Conservation (phyloP, 768 basidiomycete species). For the Rhodotorula graminis region DNA sequence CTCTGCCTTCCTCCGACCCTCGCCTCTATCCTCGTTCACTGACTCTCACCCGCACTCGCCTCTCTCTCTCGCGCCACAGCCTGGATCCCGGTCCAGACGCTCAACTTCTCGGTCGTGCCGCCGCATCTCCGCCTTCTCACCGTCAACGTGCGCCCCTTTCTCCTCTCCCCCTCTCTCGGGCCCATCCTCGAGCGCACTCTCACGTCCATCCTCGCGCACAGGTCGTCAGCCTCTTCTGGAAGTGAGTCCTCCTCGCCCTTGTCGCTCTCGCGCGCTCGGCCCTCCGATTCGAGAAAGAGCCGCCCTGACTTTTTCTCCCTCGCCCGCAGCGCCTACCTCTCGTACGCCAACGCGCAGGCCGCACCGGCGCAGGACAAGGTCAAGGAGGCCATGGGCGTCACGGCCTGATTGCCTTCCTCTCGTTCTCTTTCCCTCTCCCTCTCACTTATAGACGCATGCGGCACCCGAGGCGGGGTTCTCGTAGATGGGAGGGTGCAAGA, state of each 20-base stretch:
- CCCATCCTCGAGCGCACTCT: slow-evolving; percentile 39
- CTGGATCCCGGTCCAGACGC: slow-evolving; percentile 50
- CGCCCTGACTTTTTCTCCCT: background rate
- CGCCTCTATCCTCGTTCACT: background rate
- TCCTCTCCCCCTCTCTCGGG: slow-evolving; percentile 51
- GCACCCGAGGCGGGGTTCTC: background rate
- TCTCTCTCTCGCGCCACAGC: background rate
- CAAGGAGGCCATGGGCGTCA: slow-evolving; percentile 14
- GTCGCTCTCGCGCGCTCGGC: too few species aligned
- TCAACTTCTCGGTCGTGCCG: slow-evolving; percentile 74
- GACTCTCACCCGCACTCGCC: too few species aligned
- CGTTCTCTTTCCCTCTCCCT: background rate
- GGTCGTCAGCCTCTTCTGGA: slow-evolving; percentile 25
- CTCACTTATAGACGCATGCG: too few species aligned
- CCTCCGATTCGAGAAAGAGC: too few species aligned
- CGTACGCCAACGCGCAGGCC: slow-evolving; percentile 32
- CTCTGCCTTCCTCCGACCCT: slow-evolving; percentile 50
- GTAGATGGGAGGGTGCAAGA: too few species aligned
- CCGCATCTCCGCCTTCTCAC: slow-evolving; percentile 69
- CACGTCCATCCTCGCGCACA: background rate
- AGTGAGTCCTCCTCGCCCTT: slow-evolving; percentile 8
- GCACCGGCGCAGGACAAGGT: slow-evolving; percentile 8
- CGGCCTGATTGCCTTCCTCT: background rate
- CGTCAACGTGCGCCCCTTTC: slow-evolving; percentile 58
- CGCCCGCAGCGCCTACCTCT: slow-evolving; percentile 30